A percentile compares a stretch with the other conserved stretches of the same genome.
These are phyloP conservation scores for Starmerella floricola DNA, from an alignment of 805 yeast species.

Conservation along the genomic window DNA sequence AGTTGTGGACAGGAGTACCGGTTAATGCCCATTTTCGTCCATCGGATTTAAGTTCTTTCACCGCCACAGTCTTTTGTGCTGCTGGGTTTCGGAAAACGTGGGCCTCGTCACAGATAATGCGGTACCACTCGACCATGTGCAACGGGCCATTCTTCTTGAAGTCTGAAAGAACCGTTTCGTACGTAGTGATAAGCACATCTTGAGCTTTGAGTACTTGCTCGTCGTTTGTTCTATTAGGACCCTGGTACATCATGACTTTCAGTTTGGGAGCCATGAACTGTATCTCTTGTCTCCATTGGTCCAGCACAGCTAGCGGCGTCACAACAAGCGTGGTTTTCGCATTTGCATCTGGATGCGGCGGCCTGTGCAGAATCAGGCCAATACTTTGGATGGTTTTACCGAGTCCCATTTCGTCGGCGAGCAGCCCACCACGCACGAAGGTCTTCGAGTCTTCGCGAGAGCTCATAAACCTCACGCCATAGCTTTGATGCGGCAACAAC, in stretches of 20 bases:
- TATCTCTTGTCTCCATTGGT: slow-evolving; percentile 36
- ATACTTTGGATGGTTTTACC: slow-evolving; percentile 76
- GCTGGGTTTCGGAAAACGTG: slow-evolving; percentile 45
- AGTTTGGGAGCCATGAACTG: slow-evolving; percentile 30
- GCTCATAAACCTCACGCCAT: slow-evolving; percentile 35
- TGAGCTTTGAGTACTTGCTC: slow-evolving; percentile 17
- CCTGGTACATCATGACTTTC: slow-evolving; percentile 28
- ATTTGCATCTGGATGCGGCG: slow-evolving; percentile 7
- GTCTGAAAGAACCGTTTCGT: slow-evolving; percentile 26
- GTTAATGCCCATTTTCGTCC: slow-evolving; percentile 46
- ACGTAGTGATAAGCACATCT: slow-evolving; percentile 32
- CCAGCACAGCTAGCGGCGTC: slow-evolving; percentile 34
- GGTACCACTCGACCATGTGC: slow-evolving; percentile 33
- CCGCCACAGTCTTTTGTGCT: slow-evolving; percentile 38
- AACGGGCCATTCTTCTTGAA: slow-evolving; percentile 22
- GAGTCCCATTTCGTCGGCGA: slow-evolving; percentile 84
- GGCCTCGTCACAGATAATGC: slow-evolving; percentile 57
- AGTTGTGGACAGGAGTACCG: slow-evolving; percentile 56
- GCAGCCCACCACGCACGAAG: slow-evolving; percentile 41
- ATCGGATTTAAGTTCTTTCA: slow-evolving; percentile 32
- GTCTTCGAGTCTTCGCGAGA: slow-evolving; percentile 29
- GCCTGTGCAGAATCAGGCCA: slow-evolving; percentile 44
- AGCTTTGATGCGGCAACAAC: slow-evolving; percentile 37
- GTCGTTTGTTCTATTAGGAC: slow-evolving; percentile 22
- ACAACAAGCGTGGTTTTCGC: slow-evolving; percentile 30